Evolutionary conservation across 208 protist species (phyloP), one percentile per base, ranked within the genome.

Genomic region (Trypanosoma cruzi): DNA sequence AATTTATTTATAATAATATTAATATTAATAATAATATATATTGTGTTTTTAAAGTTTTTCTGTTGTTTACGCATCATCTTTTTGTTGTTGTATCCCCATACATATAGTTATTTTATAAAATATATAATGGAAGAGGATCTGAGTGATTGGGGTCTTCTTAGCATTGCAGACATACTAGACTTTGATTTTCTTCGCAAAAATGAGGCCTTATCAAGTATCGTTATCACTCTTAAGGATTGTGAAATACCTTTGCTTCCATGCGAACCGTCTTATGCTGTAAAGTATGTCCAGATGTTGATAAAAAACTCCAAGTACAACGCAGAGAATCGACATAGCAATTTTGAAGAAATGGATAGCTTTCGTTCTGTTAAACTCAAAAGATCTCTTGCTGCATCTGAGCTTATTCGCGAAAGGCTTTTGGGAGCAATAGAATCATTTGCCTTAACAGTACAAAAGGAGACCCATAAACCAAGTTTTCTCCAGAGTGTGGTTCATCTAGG

Each of bases 71-170:
- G n/a, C 52, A 26, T 50, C 49, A 44, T 57, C 29, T 60, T 66
- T 60, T 52, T 53, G 59, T 77, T 55, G 24, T 34, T 53, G 26
- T 20, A 48, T 59, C 49, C 4, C 32, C 46, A 56, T 52, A 48
- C 46, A 34, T 42, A 52, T 31, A 60, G n/a, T 46, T 14, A 6
- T 24, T 37, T 79, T 68, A 44, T 29, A 55, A 37, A 64, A 57
- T 74, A 53, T 36, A 71, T n/a, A 44, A 71, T 75, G 60, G 67
- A 62, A 20, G 67, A 69, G 22, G 56, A 32, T 64, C 22, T 42
- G 53, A 59, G 56, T 49, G 84, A 91, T 59, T 91, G 88, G 88
- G 88, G 85, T 16, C 79, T 91, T 63, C 64, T 94, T 34, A 91
- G 83, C 59, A 77, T 94, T 31, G 82, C 88, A 8, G 88, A 94